Evolutionary conservation across 2,329 filamentous ascomycete genomes (phyloP).

Genomic region (Aspergillus calidoustus): DNA sequence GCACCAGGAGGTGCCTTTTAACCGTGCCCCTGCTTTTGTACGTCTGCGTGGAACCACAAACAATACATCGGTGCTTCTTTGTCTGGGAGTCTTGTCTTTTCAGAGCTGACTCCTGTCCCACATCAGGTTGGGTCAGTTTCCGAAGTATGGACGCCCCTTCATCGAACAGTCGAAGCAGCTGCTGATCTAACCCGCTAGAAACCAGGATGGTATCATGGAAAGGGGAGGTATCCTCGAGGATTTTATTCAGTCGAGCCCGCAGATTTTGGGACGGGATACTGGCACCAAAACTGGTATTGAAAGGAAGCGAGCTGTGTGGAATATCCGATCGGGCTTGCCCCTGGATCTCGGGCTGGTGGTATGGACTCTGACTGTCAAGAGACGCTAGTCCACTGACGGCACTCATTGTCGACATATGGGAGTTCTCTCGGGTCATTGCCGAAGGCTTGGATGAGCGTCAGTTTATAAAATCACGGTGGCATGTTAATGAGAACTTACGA

Average conservation of each 20-base stretch:
- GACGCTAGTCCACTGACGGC: neutral
- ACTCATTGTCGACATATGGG: neutral
- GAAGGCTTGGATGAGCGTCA: neutral
- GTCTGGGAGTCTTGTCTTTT: neutral
- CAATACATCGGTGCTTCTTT: neutral
- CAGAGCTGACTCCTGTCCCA: neutral
- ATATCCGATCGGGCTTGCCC: neutral
- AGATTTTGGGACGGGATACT: neutral
- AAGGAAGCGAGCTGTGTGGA: neutral
- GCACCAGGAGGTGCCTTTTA: neutral
- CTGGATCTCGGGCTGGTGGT: neutral
- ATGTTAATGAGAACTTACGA: neutral
- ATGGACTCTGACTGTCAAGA: neutral
- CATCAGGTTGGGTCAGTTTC: neutral
- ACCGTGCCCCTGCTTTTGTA: conserved; percentile 3
- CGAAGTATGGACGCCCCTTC: neutral
- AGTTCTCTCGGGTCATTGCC: neutral
- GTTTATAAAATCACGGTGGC: neutral
- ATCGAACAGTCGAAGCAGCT: neutral
- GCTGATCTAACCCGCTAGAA: neutral
- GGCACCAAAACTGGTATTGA: neutral
- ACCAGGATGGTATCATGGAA: neutral
- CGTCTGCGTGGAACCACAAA: neutral
- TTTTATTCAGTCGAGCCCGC: neutral
- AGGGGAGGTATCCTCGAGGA: neutral